Percentiles rank a stretch among this genome's conserved stretches.
These are phyloP conservation scores for Ricinus communis DNA, from an alignment of 345 rosid species.

Conservation along the genomic window DNA sequence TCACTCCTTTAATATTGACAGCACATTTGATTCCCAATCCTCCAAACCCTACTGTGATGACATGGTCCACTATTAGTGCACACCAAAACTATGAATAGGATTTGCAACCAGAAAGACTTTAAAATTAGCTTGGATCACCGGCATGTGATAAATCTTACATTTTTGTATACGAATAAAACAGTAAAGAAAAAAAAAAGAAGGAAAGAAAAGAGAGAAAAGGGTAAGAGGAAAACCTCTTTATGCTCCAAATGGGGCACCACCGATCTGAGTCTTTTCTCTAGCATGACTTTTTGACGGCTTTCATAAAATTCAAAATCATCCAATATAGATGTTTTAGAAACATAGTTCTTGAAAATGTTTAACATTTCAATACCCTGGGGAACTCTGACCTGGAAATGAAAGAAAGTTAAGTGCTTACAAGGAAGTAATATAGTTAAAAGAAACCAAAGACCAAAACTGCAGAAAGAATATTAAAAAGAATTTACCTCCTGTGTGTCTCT, in stretches of 20 bases:
- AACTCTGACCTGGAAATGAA: slow-evolving; percentile 7
- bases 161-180: too few relatives aligned
- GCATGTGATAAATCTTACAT: neutral
- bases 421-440: neutral
- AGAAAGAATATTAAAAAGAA: neutral
- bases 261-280: slow-evolving; percentile 19
- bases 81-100: neutral
- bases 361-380: slow-evolving; percentile 19
- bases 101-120: neutral
- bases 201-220: neutral
- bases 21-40: slow-evolving; percentile 14
- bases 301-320: slow-evolving; percentile 23
- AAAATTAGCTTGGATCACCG: neutral
- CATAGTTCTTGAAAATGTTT: slow-evolving; percentile 17
- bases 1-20: neutral
- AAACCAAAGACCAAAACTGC: neutral
- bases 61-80: slow-evolving; percentile 2
- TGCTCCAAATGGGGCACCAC: slow-evolving; percentile 13
- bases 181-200: too few relatives aligned
- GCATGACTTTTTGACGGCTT: slow-evolving; percentile 16
- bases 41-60: slow-evolving; percentile 1
- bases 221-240: slow-evolving; percentile 18
- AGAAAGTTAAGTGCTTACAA: neutral
- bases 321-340: slow-evolving; percentile 11
- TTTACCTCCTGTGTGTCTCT: slow-evolving; percentile 29